Conservation (phyloP, 805 yeast species). For the Lipomyces kockii region DNA sequence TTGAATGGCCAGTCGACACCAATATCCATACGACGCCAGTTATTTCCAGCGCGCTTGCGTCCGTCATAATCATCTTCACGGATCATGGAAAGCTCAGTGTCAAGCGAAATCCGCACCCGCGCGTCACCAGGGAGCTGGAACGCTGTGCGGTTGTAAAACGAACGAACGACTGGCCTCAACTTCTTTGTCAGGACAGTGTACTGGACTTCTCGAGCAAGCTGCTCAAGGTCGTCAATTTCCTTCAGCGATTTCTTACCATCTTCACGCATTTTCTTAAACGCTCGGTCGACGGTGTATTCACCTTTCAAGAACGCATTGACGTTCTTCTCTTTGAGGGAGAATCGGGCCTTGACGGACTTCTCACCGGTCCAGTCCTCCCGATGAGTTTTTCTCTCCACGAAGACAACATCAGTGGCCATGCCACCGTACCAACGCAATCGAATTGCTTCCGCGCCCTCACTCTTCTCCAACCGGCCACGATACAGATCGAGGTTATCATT, state of each 20-base stretch:
- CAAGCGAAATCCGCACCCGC: conserved; percentile 96
- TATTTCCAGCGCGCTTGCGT: conserved; percentile 80
- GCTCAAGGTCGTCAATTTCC: conserved; percentile 91
- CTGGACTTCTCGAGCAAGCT: conserved; percentile 90
- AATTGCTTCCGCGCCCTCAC: conserved; percentile 98
- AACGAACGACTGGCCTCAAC: conserved; percentile 91
- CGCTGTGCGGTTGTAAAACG: conserved; percentile 97
- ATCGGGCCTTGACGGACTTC: conserved; percentile 97
- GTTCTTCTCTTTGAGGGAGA: conserved; percentile 86
- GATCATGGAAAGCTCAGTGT: conserved; percentile 95
- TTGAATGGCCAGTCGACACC: conserved; percentile 96
- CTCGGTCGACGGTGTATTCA: conserved; percentile 82
- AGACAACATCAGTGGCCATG: conserved; percentile 88
- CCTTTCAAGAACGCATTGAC: conserved; percentile 86
- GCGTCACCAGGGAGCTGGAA: conserved; percentile 99
- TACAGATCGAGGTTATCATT: conserved; percentile 86
- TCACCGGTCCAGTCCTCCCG: conserved; percentile 99
- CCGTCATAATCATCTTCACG: conserved; percentile 98
- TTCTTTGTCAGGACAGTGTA: conserved; percentile 82
- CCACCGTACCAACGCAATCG: conserved; percentile 99
- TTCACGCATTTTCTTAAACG: conserved; percentile 87
- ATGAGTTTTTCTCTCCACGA: conserved; percentile 96
- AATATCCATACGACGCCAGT: conserved; percentile 98
- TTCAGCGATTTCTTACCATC: conserved; percentile 86
- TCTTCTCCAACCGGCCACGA: conserved; percentile 91